Evolutionary conservation across 345 rosid species (phyloP).

Genomic region (Eucalyptus grandis): DNA sequence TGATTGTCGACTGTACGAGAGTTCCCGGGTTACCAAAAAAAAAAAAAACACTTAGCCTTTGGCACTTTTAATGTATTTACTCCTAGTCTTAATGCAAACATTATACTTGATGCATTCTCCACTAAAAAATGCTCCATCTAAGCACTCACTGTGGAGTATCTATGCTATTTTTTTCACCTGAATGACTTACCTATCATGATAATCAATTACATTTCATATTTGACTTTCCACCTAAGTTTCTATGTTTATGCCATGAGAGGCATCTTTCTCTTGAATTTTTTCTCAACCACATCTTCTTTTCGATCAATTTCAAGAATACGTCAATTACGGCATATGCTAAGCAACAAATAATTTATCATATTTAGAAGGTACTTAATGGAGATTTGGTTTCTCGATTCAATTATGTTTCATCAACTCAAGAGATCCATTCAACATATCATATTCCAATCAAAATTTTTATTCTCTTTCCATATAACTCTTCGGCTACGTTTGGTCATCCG

Average conservation of each 20-base stretch:
- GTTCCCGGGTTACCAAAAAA: too few relatives aligned
- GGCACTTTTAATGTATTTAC: too few relatives aligned
- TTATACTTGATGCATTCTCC: background rate
- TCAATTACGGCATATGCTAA: background rate
- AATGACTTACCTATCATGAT: background rate
- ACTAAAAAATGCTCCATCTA: background rate
- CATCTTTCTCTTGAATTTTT: background rate
- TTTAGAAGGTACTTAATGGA: background rate
- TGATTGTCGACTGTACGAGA: too few relatives aligned
- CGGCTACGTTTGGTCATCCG: too few relatives aligned
- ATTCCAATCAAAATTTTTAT: accelerated
- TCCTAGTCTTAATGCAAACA: background rate
- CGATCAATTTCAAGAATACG: background rate
- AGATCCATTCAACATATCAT: background rate
- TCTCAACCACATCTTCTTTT: background rate
- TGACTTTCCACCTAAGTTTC: background rate
- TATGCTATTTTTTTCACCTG: background rate
- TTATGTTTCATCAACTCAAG: background rate
- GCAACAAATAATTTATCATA: background rate
- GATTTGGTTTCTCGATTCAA: background rate
- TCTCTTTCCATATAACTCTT: background rate
- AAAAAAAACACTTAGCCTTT: too few relatives aligned
- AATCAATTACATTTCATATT: background rate
- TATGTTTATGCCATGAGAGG: background rate
- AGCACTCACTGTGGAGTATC: too few relatives aligned